Base-by-base conservation (phyloP, 2,329 filamentous ascomycete species). In the Verticillium longisporum region DNA sequence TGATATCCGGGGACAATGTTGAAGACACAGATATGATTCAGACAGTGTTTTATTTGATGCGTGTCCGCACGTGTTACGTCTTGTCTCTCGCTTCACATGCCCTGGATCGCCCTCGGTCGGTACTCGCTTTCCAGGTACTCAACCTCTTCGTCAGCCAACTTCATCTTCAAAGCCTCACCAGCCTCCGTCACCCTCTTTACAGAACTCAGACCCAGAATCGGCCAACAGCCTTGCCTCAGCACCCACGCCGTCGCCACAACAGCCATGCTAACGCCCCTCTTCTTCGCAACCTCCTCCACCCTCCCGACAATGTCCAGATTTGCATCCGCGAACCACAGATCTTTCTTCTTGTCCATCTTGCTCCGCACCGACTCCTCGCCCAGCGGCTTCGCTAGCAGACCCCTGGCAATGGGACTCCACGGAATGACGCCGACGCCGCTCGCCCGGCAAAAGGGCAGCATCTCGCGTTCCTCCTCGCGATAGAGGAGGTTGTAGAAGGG, bases 211-310 rank as follows among this genome's bases (percentile, higher is more conserved):
- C 87, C 86, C 55, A 88, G 74, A 61, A 89, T 88, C 0, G 85
- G 86, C 65, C 78, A 83, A 36, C 78, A 73, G 3, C 81, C 79
- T 55, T 80, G 74, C 64, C 79, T 77, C 64, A 83, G 73, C 59
- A 81, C 79, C 88, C 88, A 90, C 1, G 85, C 86, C 58, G 87
- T 78, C 1, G 84, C 81, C 18, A 90, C 81, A 58, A 87, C 81
- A 32, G 83, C 83, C 82, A 90, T 89, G 64, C 78, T 83, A 68
- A 83, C 79, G 0, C 76, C 80, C 65, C 80, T 80, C 73, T 84
- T 83, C 63, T 78, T 75, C 0, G 85, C 84, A 11, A 88, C 64
- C 69, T 88, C 80, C 70, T 87, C 79, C 1, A 76, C 67, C 2
- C 71, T 60, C 61, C 71, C 62, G 36, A 76, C 66, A 45, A 76